Percentiles rank a stretch among this genome's conserved stretches.
Conservation (phyloP, 2,329 filamentous ascomycete genomes). For the Acarospora socialis region DNA sequence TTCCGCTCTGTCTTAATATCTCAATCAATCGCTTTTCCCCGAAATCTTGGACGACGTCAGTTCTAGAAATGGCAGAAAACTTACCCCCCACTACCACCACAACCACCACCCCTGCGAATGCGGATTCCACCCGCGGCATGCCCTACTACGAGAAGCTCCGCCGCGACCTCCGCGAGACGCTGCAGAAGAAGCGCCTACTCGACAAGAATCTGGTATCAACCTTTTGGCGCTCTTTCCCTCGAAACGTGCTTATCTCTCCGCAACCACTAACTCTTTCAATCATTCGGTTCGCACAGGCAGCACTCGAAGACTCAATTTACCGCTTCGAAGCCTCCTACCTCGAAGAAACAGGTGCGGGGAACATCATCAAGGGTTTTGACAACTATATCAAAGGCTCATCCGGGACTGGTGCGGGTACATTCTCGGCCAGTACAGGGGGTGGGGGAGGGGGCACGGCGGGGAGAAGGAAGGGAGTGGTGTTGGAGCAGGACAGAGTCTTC, state of each 20-base stretch:
- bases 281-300: conserved; percentile 27
- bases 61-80: conserved; percentile 26
- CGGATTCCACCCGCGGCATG: conserved; percentile 27
- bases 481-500: conserved; percentile 34
- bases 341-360: conserved; percentile 73
- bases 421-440: conserved; percentile 17
- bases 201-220: conserved; percentile 43
- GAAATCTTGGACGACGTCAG: too few relatives aligned
- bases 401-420: conserved; percentile 30
- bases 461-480: conserved; percentile 31
- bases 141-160: conserved; percentile 63
- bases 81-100: conserved; percentile 15
- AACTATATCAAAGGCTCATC: conserved; percentile 87
- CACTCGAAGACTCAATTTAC: conserved; percentile 67
- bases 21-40: background rate
- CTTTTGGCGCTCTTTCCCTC: background rate
- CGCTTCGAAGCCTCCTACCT: conserved; percentile 78
- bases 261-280: background rate
- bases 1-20: too few relatives aligned
- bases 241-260: conserved; percentile 1
- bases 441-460: conserved; percentile 19
- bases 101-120: conserved; percentile 7
- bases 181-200: conserved; percentile 50
- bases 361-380: conserved; percentile 96
- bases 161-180: conserved; percentile 49